Percentiles rank a stretch among this genome's conserved stretches.
These are phyloP conservation scores for Naegleria fowleri DNA, from an alignment of 208 protist species.

Conservation along the genomic window DNA sequence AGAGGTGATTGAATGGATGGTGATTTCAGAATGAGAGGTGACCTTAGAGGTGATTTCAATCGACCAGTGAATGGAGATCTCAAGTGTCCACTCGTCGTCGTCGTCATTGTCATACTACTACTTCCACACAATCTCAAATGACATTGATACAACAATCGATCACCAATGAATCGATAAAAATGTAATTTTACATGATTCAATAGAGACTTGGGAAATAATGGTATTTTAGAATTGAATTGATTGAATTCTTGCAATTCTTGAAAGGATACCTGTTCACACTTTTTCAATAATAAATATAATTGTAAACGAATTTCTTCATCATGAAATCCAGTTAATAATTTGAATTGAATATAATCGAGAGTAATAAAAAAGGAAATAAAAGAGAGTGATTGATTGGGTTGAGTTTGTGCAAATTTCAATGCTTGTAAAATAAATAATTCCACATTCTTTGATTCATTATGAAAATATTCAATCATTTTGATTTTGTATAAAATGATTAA, in stretches of 20 bases:
- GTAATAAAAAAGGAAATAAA: neutral
- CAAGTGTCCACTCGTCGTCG: too few relatives aligned
- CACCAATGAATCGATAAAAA: neutral
- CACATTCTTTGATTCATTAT: neutral
- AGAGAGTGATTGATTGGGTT: neutral
- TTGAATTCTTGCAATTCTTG: too few relatives aligned
- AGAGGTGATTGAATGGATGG: too few relatives aligned
- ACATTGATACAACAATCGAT: neutral
- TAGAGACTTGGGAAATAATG: neutral
- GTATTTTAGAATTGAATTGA: too few relatives aligned
- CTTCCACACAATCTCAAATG: neutral
- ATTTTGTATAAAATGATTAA: neutral
- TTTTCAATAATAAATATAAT: neutral
- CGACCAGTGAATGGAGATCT: too few relatives aligned
- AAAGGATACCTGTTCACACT: neutral
- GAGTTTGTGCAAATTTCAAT: neutral
- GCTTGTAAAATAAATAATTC: neutral
- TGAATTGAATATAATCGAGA: neutral
- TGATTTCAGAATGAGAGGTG: too few relatives aligned
- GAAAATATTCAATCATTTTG: conserved; percentile 1
- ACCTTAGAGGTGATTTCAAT: too few relatives aligned
- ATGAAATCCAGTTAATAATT: neutral
- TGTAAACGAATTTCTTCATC: neutral
- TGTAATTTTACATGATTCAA: neutral
- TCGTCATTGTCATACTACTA: too few relatives aligned